A percentile compares a stretch with the other conserved stretches of the same genome.
phyloP scores from a whole-genome alignment of 2,329 filamentous ascomycete genomes.

The Cladosporium sp. region DNA sequence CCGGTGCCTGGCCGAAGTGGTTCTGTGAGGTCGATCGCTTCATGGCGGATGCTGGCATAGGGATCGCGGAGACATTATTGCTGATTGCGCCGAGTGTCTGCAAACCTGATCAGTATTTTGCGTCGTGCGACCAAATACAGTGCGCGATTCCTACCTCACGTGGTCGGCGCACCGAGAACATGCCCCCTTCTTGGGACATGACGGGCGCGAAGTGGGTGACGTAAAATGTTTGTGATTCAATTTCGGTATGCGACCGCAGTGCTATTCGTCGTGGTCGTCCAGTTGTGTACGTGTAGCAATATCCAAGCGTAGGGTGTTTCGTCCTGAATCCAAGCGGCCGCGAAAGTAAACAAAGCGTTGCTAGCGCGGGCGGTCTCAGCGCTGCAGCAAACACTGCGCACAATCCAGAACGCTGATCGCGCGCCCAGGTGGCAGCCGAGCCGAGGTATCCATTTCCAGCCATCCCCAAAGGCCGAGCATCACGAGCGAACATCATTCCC shows the following conservation, averaged over 20 bases:
- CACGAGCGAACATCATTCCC: neutral
- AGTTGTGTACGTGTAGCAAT: neutral
- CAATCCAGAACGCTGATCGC: neutral
- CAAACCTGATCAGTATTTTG: constrained; percentile 11
- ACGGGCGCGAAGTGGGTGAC: constrained; percentile 16
- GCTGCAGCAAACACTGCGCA: no score
- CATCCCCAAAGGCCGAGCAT: constrained; percentile 7
- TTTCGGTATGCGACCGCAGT: neutral
- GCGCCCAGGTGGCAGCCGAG: neutral
- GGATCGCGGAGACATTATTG: constrained; percentile 70
- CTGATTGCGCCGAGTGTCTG: constrained; percentile 83
- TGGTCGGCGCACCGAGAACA: constrained; percentile 87
- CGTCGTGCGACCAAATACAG: neutral
- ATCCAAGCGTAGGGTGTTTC: neutral
- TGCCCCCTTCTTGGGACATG: constrained; percentile 82
- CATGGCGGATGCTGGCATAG: constrained; percentile 85
- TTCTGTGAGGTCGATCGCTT: constrained; percentile 82
- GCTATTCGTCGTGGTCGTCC: neutral
- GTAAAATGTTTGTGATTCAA: no score
- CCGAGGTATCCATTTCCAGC: neutral
- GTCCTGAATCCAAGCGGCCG: neutral
- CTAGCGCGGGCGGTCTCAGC: neutral
- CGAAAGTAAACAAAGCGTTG: constrained; percentile 11
- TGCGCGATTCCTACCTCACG: constrained; percentile 63
- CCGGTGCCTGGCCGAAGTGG: constrained; percentile 57